Conservation (phyloP, 768 basidiomycete species). For the Podaxis sp. region DNA sequence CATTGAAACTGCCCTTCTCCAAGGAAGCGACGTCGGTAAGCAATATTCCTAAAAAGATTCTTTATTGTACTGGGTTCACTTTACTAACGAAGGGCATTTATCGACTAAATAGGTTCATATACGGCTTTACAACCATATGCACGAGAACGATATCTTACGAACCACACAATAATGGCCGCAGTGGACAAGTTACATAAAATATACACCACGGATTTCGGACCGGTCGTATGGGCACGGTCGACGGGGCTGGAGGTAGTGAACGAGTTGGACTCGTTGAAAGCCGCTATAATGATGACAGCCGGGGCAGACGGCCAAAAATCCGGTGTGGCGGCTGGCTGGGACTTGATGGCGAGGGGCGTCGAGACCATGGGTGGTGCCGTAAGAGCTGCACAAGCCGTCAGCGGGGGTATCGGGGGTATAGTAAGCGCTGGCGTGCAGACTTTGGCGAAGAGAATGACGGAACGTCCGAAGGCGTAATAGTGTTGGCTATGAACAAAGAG, state of each 20-base stretch:
- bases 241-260: constrained; percentile 90
- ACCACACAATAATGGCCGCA: constrained; percentile 82
- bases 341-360: constrained; percentile 42
- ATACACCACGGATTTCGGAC: constrained; percentile 65
- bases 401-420: constrained; percentile 11
- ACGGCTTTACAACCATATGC: constrained; percentile 78
- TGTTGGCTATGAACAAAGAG: not conserved
- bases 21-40: constrained; percentile 85
- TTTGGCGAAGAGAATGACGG: not conserved
- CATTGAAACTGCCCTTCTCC: constrained; percentile 52
- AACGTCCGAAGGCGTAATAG: constrained; percentile 1
- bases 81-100: not conserved
- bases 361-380: constrained; percentile 24
- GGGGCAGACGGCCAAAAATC: constrained; percentile 38
- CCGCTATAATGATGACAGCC: constrained; percentile 79
- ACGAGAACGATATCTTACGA: constrained; percentile 78
- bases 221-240: constrained; percentile 84
- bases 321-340: constrained; percentile 28
- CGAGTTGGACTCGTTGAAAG: constrained; percentile 82
- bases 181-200: constrained; percentile 91
- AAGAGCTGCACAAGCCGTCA: not conserved
- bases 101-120: constrained; percentile 54
- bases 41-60: constrained; percentile 5
- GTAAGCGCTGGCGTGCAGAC: not conserved
- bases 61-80: not conserved